phyloP scores from a whole-genome alignment of 345 rosid genomes.

The Aegle marmelos region DNA sequence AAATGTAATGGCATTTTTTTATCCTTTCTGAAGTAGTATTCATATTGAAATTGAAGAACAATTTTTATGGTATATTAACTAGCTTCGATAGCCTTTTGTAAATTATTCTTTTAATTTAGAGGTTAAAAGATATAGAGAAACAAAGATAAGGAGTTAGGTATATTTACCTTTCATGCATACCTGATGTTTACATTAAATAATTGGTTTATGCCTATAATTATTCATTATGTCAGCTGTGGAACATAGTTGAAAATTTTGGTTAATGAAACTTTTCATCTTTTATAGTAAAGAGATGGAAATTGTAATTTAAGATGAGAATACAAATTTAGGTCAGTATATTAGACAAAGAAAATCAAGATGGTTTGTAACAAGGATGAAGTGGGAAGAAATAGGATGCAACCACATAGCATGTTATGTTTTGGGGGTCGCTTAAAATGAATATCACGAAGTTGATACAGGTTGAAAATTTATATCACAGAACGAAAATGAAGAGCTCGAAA shows the following conservation, averaged over 20 bases:
- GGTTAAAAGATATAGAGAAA: neutral
- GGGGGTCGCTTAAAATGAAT: neutral
- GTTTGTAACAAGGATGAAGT: constrained; percentile 86
- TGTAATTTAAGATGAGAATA: too few species aligned
- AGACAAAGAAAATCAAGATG: constrained; percentile 88
- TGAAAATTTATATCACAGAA: constrained; percentile 79
- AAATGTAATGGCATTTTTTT: neutral
- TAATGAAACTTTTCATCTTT: constrained; percentile 11
- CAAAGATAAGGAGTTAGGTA: neutral
- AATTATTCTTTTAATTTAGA: neutral
- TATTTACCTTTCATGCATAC: neutral
- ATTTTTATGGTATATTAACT: neutral
- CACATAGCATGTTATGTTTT: constrained; percentile 27
- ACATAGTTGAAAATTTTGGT: neutral
- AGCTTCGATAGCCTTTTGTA: neutral
- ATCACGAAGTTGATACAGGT: constrained; percentile 65
- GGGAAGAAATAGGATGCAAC: constrained; percentile 95
- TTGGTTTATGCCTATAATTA: neutral
- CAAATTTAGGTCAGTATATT: constrained; percentile 42
- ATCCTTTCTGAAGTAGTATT: neutral
- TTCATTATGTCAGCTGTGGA: neutral
- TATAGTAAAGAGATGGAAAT: constrained; percentile 55
- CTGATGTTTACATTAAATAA: neutral
- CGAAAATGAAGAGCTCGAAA: constrained; percentile 89
- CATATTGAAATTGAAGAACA: neutral